Evolutionary conservation across 768 basidiomycete genomes (phyloP), one percentile per base, ranked within the genome.

Genomic region (Boletus subparvulus): DNA sequence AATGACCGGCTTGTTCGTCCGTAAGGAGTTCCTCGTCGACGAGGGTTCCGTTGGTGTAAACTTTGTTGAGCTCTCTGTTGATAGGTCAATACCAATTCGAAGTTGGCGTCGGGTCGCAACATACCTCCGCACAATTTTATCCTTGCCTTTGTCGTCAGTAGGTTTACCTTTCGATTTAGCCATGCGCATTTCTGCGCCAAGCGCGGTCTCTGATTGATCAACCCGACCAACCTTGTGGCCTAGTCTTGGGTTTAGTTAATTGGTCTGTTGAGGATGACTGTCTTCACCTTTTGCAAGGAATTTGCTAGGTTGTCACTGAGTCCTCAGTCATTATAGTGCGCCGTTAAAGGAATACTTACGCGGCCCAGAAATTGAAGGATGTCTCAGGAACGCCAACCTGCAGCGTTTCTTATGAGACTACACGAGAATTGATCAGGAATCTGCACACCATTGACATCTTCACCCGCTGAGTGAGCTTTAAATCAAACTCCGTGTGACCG

Each of bases 201-300:
- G 86, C 0, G 94, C 94, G 0, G 97, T 99, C 75, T 99, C 97
- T 1, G 88, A 85, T 72, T 99, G 97, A 67, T 98, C 96, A 17
- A 99, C 97, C 13, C 92, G 87, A 8, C 97, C 97, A 50, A 99
- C 92, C 73, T 95, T 95, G 75, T 94, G 90, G 0, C 92, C 91
- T 89, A 26, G 10, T 11, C 9, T 3, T 37, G 4, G 9, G 47
- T 56, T 45, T 16, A 63, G 48, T 14, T 17, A 39, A 41, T 2
- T 6, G 9, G 0, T 24, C 17, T 1, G 5, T 33, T 7, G 10
- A 30, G 17, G 19, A 35, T 1, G 17, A 17, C 12, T 26, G 1
- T 47, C 17, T 36, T 58, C 30, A 69, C 67, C 67, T 67, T 90
- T 89, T 4, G 84, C 91, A 28, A 93, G 81, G 63, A 93, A 93